phyloP scores from a whole-genome alignment of 495 filamentous ascomycete genomes.

The Aspergillus affinis region DNA sequence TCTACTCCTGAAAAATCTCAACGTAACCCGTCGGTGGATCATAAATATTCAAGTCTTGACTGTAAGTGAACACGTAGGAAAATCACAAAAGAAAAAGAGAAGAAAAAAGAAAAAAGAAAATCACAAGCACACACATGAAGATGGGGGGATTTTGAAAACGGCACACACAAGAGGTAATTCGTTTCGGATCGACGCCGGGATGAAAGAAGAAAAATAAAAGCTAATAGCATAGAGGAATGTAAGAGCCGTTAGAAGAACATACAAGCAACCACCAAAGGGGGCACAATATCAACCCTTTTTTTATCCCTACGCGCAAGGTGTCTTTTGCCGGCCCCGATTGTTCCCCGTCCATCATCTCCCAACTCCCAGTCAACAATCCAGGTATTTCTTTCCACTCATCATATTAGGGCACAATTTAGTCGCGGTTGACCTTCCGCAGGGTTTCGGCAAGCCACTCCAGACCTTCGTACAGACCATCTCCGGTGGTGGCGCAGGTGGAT shows the following conservation, averaged over 20 bases:
- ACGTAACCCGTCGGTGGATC: slow-evolving; percentile 8
- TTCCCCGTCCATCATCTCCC: slow-evolving; percentile 42
- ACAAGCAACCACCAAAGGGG: slow-evolving; percentile 40
- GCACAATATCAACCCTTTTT: slow-evolving; percentile 11
- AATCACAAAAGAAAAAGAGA: slow-evolving; percentile 7
- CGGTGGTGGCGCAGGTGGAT: slow-evolving; percentile 98
- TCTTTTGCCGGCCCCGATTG: slow-evolving; percentile 29
- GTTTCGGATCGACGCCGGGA: slow-evolving; percentile 36
- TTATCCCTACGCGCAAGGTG: slow-evolving; percentile 31
- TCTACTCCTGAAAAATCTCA: not conserved
- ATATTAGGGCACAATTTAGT: slow-evolving; percentile 55
- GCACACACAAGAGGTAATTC: slow-evolving; percentile 24
- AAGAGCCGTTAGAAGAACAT: slow-evolving; percentile 39
- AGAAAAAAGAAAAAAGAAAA: slow-evolving; percentile 24
- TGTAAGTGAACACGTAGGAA: slow-evolving; percentile 9
- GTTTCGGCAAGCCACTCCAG: slow-evolving; percentile 98
- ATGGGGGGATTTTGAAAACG: slow-evolving; percentile 18
- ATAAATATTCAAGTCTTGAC: slow-evolving; percentile 13
- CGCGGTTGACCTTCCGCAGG: slow-evolving; percentile 86
- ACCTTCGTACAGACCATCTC: slow-evolving; percentile 99
- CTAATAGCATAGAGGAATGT: slow-evolving; percentile 47
- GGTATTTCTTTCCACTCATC: slow-evolving; percentile 42
- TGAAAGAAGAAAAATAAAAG: slow-evolving; percentile 43
- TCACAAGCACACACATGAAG: slow-evolving; percentile 7
- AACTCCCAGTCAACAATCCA: slow-evolving; percentile 45